phyloP scores from a whole-genome alignment of 805 yeast genomes.

The Candida sphagnicola region DNA sequence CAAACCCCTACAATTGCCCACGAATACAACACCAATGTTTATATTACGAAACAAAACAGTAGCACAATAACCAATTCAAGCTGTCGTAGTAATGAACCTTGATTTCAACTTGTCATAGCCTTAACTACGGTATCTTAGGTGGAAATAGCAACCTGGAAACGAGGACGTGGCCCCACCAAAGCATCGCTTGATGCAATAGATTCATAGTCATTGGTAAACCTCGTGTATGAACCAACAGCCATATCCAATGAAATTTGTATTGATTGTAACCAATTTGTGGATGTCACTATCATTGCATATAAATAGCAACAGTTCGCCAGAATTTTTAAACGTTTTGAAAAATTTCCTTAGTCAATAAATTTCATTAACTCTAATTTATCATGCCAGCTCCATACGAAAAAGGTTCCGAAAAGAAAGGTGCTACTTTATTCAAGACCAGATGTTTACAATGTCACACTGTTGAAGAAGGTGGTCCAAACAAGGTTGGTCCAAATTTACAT shows the following conservation, averaged over 20 bases:
- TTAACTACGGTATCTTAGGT: too few species aligned
- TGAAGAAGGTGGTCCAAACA: slow-evolving; percentile 94
- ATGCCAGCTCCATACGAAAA: slow-evolving; percentile 46
- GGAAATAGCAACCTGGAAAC: neutral
- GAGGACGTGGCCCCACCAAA: neutral
- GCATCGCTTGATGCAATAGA: neutral
- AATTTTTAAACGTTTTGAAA: neutral
- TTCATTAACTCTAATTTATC: slow-evolving; percentile 1
- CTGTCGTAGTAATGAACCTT: too few species aligned
- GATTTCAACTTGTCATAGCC: too few species aligned
- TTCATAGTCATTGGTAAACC: neutral
- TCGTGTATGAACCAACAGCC: neutral
- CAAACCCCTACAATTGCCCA: too few species aligned
- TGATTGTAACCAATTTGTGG: neutral
- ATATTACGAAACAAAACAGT: too few species aligned
- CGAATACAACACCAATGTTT: too few species aligned
- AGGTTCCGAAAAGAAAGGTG: slow-evolving; percentile 74
- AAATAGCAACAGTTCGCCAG: neutral
- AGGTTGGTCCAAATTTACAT: slow-evolving; percentile 98
- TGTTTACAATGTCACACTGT: slow-evolving; percentile 98
- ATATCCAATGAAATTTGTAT: neutral
- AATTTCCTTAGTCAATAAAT: too few species aligned
- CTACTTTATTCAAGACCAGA: slow-evolving; percentile 97
- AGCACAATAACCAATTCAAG: too few species aligned
- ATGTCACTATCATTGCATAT: neutral